A percentile compares a stretch with the other conserved stretches of the same genome.
These are phyloP conservation scores for Babesia bovis DNA, from an alignment of 169 alveolate species.

Conservation along the genomic window DNA sequence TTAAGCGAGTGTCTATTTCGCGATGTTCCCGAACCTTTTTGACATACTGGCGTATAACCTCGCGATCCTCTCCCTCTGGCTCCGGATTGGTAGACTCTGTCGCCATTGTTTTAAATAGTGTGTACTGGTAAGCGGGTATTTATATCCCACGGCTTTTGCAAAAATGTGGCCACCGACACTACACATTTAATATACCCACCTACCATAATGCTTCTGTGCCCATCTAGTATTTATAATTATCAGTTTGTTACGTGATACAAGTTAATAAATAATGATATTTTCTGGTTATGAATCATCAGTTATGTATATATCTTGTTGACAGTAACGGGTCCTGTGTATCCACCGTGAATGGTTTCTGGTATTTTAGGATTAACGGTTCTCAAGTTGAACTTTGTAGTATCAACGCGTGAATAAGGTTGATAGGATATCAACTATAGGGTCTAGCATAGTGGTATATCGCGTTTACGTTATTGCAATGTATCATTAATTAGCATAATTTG, in stretches of 20 bases:
- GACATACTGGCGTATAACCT: conserved; percentile 55
- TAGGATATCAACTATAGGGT: too few species aligned
- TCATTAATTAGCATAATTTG: too few species aligned
- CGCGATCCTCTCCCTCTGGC: conserved; percentile 56
- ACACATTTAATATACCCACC: conserved; percentile 10
- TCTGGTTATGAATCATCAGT: too few species aligned
- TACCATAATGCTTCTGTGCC: background rate
- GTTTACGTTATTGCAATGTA: too few species aligned
- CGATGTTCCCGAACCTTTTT: conserved; percentile 63
- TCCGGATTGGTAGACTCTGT: conserved; percentile 22
- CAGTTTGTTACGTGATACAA: background rate
- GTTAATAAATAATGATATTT: background rate
- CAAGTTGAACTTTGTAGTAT: too few species aligned
- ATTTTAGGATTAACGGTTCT: too few species aligned
- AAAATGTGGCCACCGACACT: conserved; percentile 4
- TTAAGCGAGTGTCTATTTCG: conserved; percentile 52
- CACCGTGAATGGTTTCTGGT: too few species aligned
- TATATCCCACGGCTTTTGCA: background rate
- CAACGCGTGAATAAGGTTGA: too few species aligned
- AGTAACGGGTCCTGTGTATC: too few species aligned
- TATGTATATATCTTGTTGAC: too few species aligned
- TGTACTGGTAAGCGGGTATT: background rate
- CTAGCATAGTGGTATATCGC: too few species aligned
- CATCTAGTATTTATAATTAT: background rate
- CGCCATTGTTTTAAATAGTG: conserved; percentile 1